Conservation (phyloP, 2,329 filamentous ascomycete genomes). For the Neopestalotiopsis clavispora region DNA sequence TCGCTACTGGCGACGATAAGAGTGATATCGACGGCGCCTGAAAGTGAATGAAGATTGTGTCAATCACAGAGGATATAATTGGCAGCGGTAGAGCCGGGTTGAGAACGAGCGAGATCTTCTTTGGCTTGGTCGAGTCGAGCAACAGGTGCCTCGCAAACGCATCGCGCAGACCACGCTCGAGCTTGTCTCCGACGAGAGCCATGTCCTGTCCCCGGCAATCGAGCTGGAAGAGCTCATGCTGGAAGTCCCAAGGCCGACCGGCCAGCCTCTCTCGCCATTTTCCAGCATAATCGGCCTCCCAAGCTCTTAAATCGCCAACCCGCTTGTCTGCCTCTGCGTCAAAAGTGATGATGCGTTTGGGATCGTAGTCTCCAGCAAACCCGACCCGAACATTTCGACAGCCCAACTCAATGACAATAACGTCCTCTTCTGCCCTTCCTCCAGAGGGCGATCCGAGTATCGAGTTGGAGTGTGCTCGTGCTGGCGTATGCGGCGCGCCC, state of each 20-base stretch:
- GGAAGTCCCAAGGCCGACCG: conserved; percentile 63
- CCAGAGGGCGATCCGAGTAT: conserved; percentile 64
- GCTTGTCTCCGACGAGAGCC: conserved; percentile 81
- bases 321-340: conserved; percentile 77
- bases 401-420: conserved; percentile 82
- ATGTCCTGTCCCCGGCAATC: conserved; percentile 77
- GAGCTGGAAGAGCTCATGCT: conserved; percentile 77
- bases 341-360: conserved; percentile 74
- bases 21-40: conserved; percentile 82
- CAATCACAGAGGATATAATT: conserved; percentile 75
- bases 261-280: conserved; percentile 52
- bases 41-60: conserved; percentile 80
- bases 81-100: conserved; percentile 80
- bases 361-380: conserved; percentile 81
- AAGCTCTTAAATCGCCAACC: conserved; percentile 80
- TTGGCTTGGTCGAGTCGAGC: conserved; percentile 72
- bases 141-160: conserved; percentile 75
- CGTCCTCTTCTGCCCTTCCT: conserved; percentile 79
- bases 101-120: conserved; percentile 75
- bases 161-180: conserved; percentile 82
- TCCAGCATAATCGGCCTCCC: conserved; percentile 59
- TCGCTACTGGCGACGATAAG: conserved; percentile 76
- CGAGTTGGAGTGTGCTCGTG: conserved; percentile 53
- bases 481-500: conserved; percentile 65
- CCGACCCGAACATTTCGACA: conserved; percentile 80